Base-by-base conservation (phyloP, 2,329 filamentous ascomycete genomes). In the Fusarium virguliforme region DNA sequence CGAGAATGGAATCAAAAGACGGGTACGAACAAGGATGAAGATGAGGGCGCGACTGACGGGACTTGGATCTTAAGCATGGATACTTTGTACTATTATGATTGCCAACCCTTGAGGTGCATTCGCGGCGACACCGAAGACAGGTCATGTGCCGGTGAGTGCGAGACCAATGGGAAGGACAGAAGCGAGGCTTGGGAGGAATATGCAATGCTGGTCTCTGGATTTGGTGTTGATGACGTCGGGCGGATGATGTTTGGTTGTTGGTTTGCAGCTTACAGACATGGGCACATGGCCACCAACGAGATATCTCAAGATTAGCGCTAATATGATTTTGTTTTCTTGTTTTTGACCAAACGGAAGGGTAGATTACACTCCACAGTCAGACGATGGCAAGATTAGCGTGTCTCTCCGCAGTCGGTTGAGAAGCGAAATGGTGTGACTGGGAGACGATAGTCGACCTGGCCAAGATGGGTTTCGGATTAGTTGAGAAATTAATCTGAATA, bases 1-100 rank as follows among this genome's bases (percentile, higher is more conserved):
- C 48, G 64, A 69, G 41, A 72, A 63, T 70, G 69, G 51, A 60
- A 22, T 40, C 41, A 34, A 50, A 50, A 57, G 22, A 22, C 15
- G 64, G 56, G 59, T 62, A 69, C 58, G 56, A 57, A 62, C 18
- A 60, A 48, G 69, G 54, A 37, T 48, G 64, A 30, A 68, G 35
- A 57, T 38, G 56, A 56, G 58, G 68, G 62, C 63, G 69, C 38
- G 69, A 55, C 63, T 69, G 71, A 70, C 72, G 72, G 71, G 67
- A 74, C 60, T 71, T 69, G 71, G 65, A 67, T 74, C 59, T 68
- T 66, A 71, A 60, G 62, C 65, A 63, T 73, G 54, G 32, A 41
- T 60, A 55, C 62, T 68, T 60, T 72, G 69, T 72, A 63, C 63
- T 72, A 60, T 67, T 66, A 71, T 60, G 64, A 61, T 73, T 65